Evolutionary conservation across 805 yeast genomes (phyloP), one percentile per base, ranked within the genome.

Genomic region (Metschnikowia amazonensis): DNA sequence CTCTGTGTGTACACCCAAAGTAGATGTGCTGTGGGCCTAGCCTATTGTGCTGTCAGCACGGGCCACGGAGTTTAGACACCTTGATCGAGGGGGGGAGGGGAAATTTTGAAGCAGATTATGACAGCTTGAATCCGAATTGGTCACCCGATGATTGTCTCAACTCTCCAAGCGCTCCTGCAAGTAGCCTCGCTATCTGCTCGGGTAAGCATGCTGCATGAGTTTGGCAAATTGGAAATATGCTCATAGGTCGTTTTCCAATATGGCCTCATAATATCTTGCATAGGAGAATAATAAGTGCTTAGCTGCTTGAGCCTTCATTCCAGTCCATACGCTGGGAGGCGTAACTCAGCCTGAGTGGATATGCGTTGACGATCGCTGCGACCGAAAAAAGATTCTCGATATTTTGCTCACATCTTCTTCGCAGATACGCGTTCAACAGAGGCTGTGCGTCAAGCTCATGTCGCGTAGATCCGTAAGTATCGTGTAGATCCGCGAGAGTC

Each of bases 161-260:
- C 13, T 36, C 40, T 36, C 40, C 31, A 27, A 17, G 31, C 31
- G 16, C 27, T 36, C 40, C 40, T 36, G 25, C 25, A 20, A 36
- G 24, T 9, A 17, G n/a, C 16, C 25, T 36, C 40, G 40, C 40
- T 36, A 25, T 36, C 31, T 36, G 31, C 40, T 36, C 31, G 40
- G 40, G 40, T 36, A 36, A 18, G 36, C 36, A 21, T 34, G 25
- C 36, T 34, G 40, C 40, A 27, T n/a, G 40, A 7, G 13, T 8
- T 13, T 13, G 31, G 23, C 31, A 11, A 36, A 16, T 34, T n/a
- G 16, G 6, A 34, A 34, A 14, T 13, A 34, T n/a, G 27, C 36
- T 32, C 23, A 11, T 17, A 6, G 13, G 24, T 18, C 3, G 9
- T 10, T 20, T 18, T 14, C 23, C 21, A 32, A 6, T 21, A 21